phyloP scores from a whole-genome alignment of 2,329 filamentous ascomycete genomes.

The Colletotrichum agaves region DNA sequence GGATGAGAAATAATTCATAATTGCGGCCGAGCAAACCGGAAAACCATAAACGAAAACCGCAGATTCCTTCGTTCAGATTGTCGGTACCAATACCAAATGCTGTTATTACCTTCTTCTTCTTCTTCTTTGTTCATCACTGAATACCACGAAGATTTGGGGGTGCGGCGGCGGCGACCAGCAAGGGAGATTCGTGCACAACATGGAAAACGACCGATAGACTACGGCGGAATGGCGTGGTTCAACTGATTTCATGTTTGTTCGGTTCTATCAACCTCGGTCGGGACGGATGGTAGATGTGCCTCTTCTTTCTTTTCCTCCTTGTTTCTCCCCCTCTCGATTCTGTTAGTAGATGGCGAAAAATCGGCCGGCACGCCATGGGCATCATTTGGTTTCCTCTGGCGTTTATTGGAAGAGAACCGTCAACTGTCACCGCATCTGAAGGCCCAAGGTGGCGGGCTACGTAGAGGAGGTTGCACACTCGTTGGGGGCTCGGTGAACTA shows the following conservation, averaged over 20 bases:
- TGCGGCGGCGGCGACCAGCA: slow-evolving; percentile 2
- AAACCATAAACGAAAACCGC: slow-evolving; percentile 2
- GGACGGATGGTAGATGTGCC: neutral
- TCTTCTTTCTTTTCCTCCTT: neutral
- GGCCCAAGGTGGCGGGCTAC: neutral
- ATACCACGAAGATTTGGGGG: neutral
- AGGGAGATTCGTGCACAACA: slow-evolving; percentile 17
- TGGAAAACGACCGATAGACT: slow-evolving; percentile 27
- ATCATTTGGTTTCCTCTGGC: neutral
- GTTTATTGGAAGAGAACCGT: slow-evolving; percentile 4
- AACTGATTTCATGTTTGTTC: slow-evolving; percentile 13
- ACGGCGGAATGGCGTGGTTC: slow-evolving; percentile 12
- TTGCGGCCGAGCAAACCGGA: slow-evolving; percentile 2
- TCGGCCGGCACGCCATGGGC: slow-evolving; percentile 12
- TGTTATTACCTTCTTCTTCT: neutral
- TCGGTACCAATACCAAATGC: neutral
- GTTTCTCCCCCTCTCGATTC: neutral
- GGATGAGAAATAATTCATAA: slow-evolving; percentile 2
- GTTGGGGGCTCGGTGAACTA: slow-evolving; percentile 4
- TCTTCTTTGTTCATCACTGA: neutral
- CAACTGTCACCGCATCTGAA: neutral
- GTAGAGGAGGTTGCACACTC: slow-evolving; percentile 3
- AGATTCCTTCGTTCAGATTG: slow-evolving; percentile 3
- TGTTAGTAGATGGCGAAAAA: slow-evolving; percentile 33
- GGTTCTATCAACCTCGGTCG: too few species aligned